Evolutionary conservation across 352 stramenopile species (phyloP).

Genomic region (Peronospora tabacina): DNA sequence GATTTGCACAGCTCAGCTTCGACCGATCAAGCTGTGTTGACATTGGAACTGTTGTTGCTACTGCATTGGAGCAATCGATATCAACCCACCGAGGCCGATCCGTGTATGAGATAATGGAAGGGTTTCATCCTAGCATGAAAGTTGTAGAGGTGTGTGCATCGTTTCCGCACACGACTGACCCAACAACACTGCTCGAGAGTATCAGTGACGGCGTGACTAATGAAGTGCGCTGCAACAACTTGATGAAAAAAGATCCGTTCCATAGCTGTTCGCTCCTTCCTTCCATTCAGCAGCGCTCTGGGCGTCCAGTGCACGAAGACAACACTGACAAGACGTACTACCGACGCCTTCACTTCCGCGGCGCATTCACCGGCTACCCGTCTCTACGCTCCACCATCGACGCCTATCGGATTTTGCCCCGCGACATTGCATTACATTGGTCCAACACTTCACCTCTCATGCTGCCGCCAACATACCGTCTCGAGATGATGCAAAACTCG

Average conservation of each 20-base stretch:
- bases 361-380: slow-evolving; percentile 28
- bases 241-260: slow-evolving; percentile 12
- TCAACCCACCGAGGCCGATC: slow-evolving; percentile 31
- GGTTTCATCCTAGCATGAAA: slow-evolving; percentile 46
- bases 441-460: slow-evolving; percentile 20
- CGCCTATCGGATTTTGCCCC: slow-evolving; percentile 14
- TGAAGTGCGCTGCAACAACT: slow-evolving; percentile 9
- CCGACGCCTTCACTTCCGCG: slow-evolving; percentile 43
- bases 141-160: slow-evolving; percentile 42
- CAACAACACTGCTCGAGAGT: slow-evolving; percentile 25
- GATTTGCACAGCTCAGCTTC: slow-evolving; percentile 26
- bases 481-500: slow-evolving; percentile 18
- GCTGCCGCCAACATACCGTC: slow-evolving; percentile 17
- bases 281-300: slow-evolving; percentile 8
- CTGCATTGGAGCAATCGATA: slow-evolving; percentile 44
- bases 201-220: slow-evolving; percentile 18
- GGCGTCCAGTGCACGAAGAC: slow-evolving; percentile 1
- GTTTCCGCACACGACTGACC: slow-evolving; percentile 33
- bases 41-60: slow-evolving; percentile 33
- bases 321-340: slow-evolving; percentile 24
- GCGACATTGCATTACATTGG: slow-evolving; percentile 39
- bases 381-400: slow-evolving; percentile 30
- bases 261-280: slow-evolving; percentile 41
- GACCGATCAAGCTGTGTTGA: slow-evolving; percentile 29
- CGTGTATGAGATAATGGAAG: slow-evolving; percentile 40